Percentiles rank a stretch among this genome's conserved stretches.
phyloP scores from a whole-genome alignment of 208 protist genomes.

The Trypanosoma brucei region DNA sequence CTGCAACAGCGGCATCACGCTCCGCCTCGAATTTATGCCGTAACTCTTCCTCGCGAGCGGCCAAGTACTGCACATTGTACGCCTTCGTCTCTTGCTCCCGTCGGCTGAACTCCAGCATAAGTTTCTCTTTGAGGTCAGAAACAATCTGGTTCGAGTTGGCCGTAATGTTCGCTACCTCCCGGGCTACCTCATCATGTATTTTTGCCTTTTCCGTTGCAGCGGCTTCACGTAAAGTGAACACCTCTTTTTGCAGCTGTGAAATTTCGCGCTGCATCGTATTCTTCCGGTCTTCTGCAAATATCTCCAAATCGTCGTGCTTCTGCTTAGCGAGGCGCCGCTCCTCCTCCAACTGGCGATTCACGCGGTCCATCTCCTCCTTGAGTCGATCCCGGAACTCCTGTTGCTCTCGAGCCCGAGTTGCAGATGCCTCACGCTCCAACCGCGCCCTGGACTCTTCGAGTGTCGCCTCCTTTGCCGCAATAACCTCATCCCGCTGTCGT shows the following conservation, averaged over 20 bases:
- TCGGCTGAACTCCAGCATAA: constrained; percentile 51
- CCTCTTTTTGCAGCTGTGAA: constrained; percentile 50
- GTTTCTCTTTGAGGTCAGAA: constrained; percentile 52
- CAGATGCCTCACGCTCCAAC: constrained; percentile 59
- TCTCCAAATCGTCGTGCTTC: constrained; percentile 57
- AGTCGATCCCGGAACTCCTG: constrained; percentile 43
- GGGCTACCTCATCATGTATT: constrained; percentile 68
- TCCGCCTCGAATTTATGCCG: constrained; percentile 57
- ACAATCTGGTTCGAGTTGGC: constrained; percentile 56
- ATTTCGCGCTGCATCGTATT: constrained; percentile 62
- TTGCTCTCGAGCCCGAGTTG: constrained; percentile 52
- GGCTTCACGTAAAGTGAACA: constrained; percentile 45
- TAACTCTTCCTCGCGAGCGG: constrained; percentile 51
- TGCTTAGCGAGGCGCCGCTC: constrained; percentile 41
- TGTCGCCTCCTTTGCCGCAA: constrained; percentile 68
- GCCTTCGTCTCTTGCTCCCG: constrained; percentile 53
- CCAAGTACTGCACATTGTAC: constrained; percentile 45
- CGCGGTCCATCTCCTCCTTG: constrained; percentile 47
- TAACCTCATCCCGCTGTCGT: constrained; percentile 69
- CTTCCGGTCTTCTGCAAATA: constrained; percentile 62
- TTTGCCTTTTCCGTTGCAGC: constrained; percentile 54
- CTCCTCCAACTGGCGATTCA: constrained; percentile 64
- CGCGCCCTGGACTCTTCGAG: constrained; percentile 62
- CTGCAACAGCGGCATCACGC: constrained; percentile 63
- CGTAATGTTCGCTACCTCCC: constrained; percentile 62